Conservation (phyloP, 2,329 filamentous ascomycete genomes). For the Cucurbitaria berberidis region DNA sequence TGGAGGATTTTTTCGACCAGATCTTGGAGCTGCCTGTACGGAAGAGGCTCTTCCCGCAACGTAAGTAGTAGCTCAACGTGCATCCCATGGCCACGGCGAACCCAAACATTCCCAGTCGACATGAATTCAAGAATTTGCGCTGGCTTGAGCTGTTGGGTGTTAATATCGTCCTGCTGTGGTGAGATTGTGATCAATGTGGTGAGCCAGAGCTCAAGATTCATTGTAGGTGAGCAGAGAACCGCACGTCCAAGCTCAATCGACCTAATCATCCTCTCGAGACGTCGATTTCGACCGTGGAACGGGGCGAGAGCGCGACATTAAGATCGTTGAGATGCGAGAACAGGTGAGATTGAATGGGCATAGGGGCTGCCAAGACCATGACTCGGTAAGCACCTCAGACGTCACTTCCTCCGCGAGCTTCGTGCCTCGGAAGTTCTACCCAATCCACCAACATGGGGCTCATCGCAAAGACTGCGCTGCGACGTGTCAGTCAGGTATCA, state of each 20-base stretch:
- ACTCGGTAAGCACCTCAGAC: slow-evolving; percentile 24
- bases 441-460: slow-evolving; percentile 28
- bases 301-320: slow-evolving; percentile 1
- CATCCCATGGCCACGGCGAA: slow-evolving; percentile 42
- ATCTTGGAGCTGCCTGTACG: slow-evolving; percentile 19
- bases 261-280: slow-evolving; percentile 27
- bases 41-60: slow-evolving; percentile 31
- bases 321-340: slow-evolving; percentile 2
- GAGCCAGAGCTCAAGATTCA: slow-evolving; percentile 45
- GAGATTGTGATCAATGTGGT: slow-evolving; percentile 45
- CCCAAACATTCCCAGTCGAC: slow-evolving; percentile 39
- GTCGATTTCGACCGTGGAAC: slow-evolving; percentile 1
- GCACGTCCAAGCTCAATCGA: slow-evolving; percentile 44
- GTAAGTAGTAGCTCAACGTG: slow-evolving; percentile 36
- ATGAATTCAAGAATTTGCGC: slow-evolving; percentile 25
- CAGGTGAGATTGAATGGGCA: neutral
- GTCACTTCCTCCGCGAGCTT: slow-evolving; percentile 24
- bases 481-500: slow-evolving; percentile 14
- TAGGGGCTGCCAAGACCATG: slow-evolving; percentile 25
- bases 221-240: slow-evolving; percentile 33
- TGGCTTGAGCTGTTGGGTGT: slow-evolving; percentile 27
- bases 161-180: slow-evolving; percentile 31
- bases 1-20: slow-evolving; percentile 32
- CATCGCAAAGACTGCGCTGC: slow-evolving; percentile 25
- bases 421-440: slow-evolving; percentile 8